phyloP scores from a whole-genome alignment of 2,329 filamentous ascomycete species.

The Sclerotiophoma versabilis region DNA sequence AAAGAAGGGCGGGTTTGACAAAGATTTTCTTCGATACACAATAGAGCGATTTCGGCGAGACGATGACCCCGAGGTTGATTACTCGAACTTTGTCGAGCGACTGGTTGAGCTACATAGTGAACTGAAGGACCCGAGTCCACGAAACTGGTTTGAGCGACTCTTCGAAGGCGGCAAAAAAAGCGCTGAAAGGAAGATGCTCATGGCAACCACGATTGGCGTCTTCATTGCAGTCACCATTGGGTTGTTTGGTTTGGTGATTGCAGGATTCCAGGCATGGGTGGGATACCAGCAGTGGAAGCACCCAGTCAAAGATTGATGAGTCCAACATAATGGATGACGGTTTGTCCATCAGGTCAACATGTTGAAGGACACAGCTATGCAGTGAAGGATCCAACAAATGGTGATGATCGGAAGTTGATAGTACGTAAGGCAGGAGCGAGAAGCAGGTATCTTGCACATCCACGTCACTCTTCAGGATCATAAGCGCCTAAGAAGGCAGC shows the following conservation, averaged over 20 bases:
- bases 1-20: neutral
- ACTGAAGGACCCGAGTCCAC: slow-evolving; percentile 30
- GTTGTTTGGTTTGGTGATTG: slow-evolving; percentile 31
- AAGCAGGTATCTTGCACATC: too few species aligned
- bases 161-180: slow-evolving; percentile 24
- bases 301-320: slow-evolving; percentile 19
- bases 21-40: slow-evolving; percentile 1
- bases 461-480: too few species aligned
- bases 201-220: slow-evolving; percentile 42
- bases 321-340: too few species aligned
- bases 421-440: too few species aligned
- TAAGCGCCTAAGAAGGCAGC: too few species aligned
- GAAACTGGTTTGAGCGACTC: slow-evolving; percentile 28
- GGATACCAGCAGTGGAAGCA: slow-evolving; percentile 45
- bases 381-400: too few species aligned
- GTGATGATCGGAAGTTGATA: too few species aligned
- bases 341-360: too few species aligned
- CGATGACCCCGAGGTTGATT: slow-evolving; percentile 28
- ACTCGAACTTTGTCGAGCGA: slow-evolving; percentile 35
- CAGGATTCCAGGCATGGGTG: slow-evolving; percentile 43
- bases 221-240: slow-evolving; percentile 39
- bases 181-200: slow-evolving; percentile 38
- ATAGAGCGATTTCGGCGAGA: slow-evolving; percentile 10
- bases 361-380: too few species aligned
- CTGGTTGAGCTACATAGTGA: slow-evolving; percentile 35